A percentile compares a stretch with the other conserved stretches of the same genome.
Conservation (phyloP, 129 eudicot species). For the Saposhnikovia divaricata region DNA sequence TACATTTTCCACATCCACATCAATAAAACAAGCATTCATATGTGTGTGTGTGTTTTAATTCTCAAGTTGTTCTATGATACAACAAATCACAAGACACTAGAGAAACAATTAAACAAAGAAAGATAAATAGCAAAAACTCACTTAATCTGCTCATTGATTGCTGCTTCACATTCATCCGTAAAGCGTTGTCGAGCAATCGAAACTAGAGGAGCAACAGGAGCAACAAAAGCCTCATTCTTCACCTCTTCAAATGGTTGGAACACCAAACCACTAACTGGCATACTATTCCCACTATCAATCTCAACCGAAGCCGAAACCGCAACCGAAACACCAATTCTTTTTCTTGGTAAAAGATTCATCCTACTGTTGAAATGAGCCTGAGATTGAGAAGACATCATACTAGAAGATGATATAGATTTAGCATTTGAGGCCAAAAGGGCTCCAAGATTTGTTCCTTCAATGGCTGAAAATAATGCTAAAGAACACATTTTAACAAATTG, state of each 20-base stretch:
- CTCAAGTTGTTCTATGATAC: neutral
- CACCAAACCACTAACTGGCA: slow-evolving; percentile 43
- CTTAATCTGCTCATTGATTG: slow-evolving; percentile 93
- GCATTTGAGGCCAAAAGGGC: slow-evolving; percentile 12
- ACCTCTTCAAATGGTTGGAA: slow-evolving; percentile 89
- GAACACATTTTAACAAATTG: slow-evolving; percentile 35
- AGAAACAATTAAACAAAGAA: neutral
- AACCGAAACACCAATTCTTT: slow-evolving; percentile 18
- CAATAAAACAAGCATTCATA: neutral
- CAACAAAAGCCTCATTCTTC: slow-evolving; percentile 52
- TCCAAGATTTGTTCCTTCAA: slow-evolving; percentile 20
- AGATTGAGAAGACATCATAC: neutral
- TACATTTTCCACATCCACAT: neutral
- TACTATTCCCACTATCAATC: slow-evolving; percentile 8
- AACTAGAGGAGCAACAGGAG: slow-evolving; percentile 41
- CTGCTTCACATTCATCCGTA: slow-evolving; percentile 66
- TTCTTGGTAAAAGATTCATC: slow-evolving; percentile 12
- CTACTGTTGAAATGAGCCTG: slow-evolving; percentile 4
- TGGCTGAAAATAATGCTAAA: slow-evolving; percentile 14
- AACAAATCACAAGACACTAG: neutral
- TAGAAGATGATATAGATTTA: slow-evolving; percentile 11
- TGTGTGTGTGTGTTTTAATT: neutral
- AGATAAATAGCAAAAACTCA: slow-evolving; percentile 17
- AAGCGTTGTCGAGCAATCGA: slow-evolving; percentile 74
- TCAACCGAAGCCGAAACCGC: slow-evolving; percentile 26